These are phyloP conservation scores for Hypsizygus marmoreus DNA, from an alignment of 768 basidiomycete genomes.

Conservation along the genomic window DNA sequence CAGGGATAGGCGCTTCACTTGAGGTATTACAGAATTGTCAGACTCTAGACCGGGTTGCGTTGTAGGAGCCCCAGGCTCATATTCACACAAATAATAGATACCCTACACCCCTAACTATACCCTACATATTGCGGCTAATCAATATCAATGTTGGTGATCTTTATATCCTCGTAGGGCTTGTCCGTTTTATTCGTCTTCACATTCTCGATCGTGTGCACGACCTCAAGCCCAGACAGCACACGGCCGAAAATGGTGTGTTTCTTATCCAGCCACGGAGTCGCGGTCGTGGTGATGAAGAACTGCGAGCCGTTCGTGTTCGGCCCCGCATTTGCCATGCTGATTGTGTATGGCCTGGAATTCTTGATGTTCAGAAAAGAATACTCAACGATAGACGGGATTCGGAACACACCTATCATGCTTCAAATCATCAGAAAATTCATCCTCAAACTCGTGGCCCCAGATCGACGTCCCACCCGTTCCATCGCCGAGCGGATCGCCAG, in stretches of 20 bases:
- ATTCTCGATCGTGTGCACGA: conserved; percentile 90
- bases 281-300: conserved; percentile 97
- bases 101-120: conserved; percentile 9
- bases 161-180: conserved; percentile 93
- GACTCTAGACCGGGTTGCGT: conserved; percentile 47
- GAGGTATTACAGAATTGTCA: conserved; percentile 34
- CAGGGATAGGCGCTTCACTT: conserved; percentile 23
- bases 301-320: conserved; percentile 92
- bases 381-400: background rate
- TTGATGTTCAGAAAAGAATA: background rate
- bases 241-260: conserved; percentile 94
- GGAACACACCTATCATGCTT: conserved; percentile 83
- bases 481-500: conserved; percentile 92
- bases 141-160: conserved; percentile 79
- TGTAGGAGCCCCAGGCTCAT: conserved; percentile 30
- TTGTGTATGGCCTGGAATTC: conserved; percentile 77
- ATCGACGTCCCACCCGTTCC: conserved; percentile 91
- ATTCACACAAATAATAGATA: background rate
- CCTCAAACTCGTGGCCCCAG: conserved; percentile 89
- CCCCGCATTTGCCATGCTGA: conserved; percentile 95
- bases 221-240: conserved; percentile 83
- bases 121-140: conserved; percentile 44
- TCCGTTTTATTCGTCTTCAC: conserved; percentile 83
- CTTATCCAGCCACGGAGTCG: conserved; percentile 91
- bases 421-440: conserved; percentile 88